Percentiles rank a stretch among this genome's conserved stretches.
Evolutionary conservation across 2,329 filamentous ascomycete species (phyloP).

Genomic region (Phaeosphaeria sp.): DNA sequence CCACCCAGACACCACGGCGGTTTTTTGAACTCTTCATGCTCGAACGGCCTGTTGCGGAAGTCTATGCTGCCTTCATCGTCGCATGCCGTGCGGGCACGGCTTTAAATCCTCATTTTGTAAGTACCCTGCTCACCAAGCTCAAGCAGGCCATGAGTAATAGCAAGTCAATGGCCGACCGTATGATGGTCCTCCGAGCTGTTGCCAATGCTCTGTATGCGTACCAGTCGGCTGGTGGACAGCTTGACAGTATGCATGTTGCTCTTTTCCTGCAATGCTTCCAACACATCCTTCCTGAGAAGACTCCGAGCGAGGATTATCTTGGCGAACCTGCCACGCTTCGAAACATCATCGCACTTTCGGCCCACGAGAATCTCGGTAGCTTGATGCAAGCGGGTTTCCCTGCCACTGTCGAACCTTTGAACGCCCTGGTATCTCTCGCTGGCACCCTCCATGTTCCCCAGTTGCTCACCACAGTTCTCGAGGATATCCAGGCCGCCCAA

Average conservation of each 20-base stretch:
- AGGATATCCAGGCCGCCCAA: slow-evolving; percentile 29
- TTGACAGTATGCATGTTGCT: slow-evolving; percentile 47
- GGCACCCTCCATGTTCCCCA: slow-evolving; percentile 33
- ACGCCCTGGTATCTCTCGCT: slow-evolving; percentile 39
- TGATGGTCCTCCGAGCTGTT: slow-evolving; percentile 46
- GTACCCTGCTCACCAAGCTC: slow-evolving; percentile 43
- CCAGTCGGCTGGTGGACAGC: slow-evolving; percentile 47
- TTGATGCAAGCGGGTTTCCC: slow-evolving; percentile 40
- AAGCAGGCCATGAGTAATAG: slow-evolving; percentile 24
- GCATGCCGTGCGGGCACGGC: slow-evolving; percentile 55
- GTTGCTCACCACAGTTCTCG: slow-evolving; percentile 30
- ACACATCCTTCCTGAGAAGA: slow-evolving; percentile 30
- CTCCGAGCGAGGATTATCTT: slow-evolving; percentile 21
- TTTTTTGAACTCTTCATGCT: slow-evolving; percentile 56
- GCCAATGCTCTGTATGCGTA: slow-evolving; percentile 53
- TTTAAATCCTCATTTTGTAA: slow-evolving; percentile 40
- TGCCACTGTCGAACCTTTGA: slow-evolving; percentile 25
- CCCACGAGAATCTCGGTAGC: slow-evolving; percentile 30
- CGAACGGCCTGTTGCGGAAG: slow-evolving; percentile 55
- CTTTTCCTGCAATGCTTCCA: slow-evolving; percentile 46
- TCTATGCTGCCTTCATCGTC: slow-evolving; percentile 56
- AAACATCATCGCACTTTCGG: slow-evolving; percentile 28
- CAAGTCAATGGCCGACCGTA: slow-evolving; percentile 25
- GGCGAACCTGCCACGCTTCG: slow-evolving; percentile 27
- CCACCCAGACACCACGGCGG: slow-evolving; percentile 49